Evolutionary conservation across 805 yeast genomes (phyloP).

Genomic region (Diddensiella transvaalensis): DNA sequence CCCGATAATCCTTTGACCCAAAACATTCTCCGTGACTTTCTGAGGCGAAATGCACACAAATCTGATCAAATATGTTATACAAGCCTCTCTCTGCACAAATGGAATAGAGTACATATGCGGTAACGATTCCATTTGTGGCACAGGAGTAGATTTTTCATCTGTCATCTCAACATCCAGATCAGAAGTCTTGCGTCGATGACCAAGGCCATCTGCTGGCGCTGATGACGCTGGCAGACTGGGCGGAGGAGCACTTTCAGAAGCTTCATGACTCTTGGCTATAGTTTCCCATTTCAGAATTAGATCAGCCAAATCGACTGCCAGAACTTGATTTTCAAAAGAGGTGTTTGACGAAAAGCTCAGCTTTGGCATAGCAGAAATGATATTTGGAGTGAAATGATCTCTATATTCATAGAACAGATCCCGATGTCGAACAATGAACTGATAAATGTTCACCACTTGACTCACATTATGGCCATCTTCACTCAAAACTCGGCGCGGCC

Average conservation of each 20-base stretch:
- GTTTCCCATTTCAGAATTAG: constrained; percentile 83
- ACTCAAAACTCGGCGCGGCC: constrained; percentile 88
- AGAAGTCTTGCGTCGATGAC: constrained; percentile 7
- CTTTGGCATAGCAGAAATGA: constrained; percentile 89
- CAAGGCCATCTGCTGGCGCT: neutral
- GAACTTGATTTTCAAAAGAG: constrained; percentile 71
- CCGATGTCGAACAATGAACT: constrained; percentile 81
- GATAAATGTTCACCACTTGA: constrained; percentile 83
- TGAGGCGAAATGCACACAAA: constrained; percentile 84
- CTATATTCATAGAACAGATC: constrained; percentile 81
- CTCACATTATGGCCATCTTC: constrained; percentile 86
- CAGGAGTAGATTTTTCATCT: neutral
- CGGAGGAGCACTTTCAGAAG: constrained; percentile 27
- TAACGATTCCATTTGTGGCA: constrained; percentile 32
- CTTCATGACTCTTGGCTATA: constrained; percentile 26
- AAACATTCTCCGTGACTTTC: constrained; percentile 75
- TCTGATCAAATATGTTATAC: constrained; percentile 81
- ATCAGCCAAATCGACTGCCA: constrained; percentile 89
- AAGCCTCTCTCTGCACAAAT: constrained; percentile 78
- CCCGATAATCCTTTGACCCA: constrained; percentile 78
- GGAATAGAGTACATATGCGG: constrained; percentile 60
- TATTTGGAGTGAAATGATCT: constrained; percentile 83
- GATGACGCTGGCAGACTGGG: constrained; percentile 11
- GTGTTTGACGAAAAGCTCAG: constrained; percentile 74
- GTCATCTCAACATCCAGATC: constrained; percentile 7